Conservation (phyloP, 2,329 filamentous ascomycete species). For the Penicillium sclerotiorum region DNA sequence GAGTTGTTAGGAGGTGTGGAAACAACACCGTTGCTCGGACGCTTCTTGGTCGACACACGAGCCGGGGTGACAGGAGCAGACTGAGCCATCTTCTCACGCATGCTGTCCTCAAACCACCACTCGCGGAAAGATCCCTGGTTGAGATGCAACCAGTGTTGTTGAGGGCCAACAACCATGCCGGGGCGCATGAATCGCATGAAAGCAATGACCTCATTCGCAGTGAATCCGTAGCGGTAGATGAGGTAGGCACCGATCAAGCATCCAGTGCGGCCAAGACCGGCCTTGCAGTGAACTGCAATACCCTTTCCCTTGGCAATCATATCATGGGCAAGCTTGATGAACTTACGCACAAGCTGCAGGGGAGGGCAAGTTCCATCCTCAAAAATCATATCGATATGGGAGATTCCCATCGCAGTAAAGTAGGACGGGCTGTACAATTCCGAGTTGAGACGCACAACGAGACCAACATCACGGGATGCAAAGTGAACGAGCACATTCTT, state of each 20-base stretch:
- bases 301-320: slow-evolving; percentile 91
- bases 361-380: slow-evolving; percentile 96
- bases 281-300: slow-evolving; percentile 98
- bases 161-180: slow-evolving; percentile 97
- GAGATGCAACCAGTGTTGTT: slow-evolving; percentile 98
- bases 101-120: slow-evolving; percentile 83
- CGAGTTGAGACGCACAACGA: slow-evolving; percentile 94
- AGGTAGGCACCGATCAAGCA: slow-evolving; percentile 97
- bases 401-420: slow-evolving; percentile 92
- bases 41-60: slow-evolving; percentile 60
- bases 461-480: slow-evolving; percentile 79
- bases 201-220: slow-evolving; percentile 93
- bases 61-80: slow-evolving; percentile 59
- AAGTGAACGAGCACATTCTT: slow-evolving; percentile 96
- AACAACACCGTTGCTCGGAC: slow-evolving; percentile 70
- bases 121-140: slow-evolving; percentile 98
- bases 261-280: slow-evolving; percentile 89
- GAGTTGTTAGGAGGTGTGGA: slow-evolving; percentile 84
- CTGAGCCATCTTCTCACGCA: slow-evolving; percentile 80
- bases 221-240: slow-evolving; percentile 96
- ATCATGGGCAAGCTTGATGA: slow-evolving; percentile 91
- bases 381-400: slow-evolving; percentile 99
- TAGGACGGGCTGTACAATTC: slow-evolving; percentile 96
- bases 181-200: slow-evolving; percentile 99
- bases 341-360: slow-evolving; percentile 84